phyloP scores from a whole-genome alignment of 768 basidiomycete genomes.

The Lyophyllum semitale region DNA sequence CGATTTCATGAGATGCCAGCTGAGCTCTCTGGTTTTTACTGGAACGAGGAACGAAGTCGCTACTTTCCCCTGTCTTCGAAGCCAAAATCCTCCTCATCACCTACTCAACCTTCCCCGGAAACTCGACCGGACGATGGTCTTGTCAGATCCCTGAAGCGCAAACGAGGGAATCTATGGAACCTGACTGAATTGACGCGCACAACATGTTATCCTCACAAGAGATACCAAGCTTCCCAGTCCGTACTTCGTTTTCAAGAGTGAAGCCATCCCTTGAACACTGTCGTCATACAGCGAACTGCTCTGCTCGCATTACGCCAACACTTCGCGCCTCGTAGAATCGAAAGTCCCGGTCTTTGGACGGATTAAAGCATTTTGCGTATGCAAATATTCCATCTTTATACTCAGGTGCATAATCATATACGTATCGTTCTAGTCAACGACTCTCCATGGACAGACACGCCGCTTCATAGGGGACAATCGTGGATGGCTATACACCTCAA shows the following conservation, averaged over 20 bases:
- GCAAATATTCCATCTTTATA: slow-evolving; percentile 10
- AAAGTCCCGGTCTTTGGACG: slow-evolving; percentile 34
- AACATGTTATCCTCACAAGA: slow-evolving; percentile 8
- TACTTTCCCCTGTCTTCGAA: slow-evolving; percentile 57
- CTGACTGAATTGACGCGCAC: slow-evolving; percentile 14
- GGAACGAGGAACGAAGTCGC: slow-evolving; percentile 49
- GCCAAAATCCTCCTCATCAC: slow-evolving; percentile 22
- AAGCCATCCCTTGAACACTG: neutral
- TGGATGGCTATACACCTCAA: slow-evolving; percentile 52
- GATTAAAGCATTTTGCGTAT: slow-evolving; percentile 51
- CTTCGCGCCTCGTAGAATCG: slow-evolving; percentile 31
- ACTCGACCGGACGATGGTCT: neutral
- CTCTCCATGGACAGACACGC: slow-evolving; percentile 29
- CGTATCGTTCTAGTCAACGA: slow-evolving; percentile 30
- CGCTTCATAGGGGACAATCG: slow-evolving; percentile 51
- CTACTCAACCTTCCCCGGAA: slow-evolving; percentile 3
- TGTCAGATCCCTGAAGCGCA: slow-evolving; percentile 10
- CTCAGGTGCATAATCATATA: neutral
- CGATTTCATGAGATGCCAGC: slow-evolving; percentile 39
- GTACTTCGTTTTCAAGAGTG: neutral
- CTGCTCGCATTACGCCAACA: slow-evolving; percentile 39
- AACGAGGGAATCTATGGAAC: slow-evolving; percentile 18
- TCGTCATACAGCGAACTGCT: slow-evolving; percentile 36
- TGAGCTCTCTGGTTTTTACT: slow-evolving; percentile 59
- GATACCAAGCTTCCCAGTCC: slow-evolving; percentile 20